These are phyloP conservation scores for Fusarium cyanostomum DNA, from an alignment of 2,329 filamentous ascomycete species.

Conservation along the genomic window DNA sequence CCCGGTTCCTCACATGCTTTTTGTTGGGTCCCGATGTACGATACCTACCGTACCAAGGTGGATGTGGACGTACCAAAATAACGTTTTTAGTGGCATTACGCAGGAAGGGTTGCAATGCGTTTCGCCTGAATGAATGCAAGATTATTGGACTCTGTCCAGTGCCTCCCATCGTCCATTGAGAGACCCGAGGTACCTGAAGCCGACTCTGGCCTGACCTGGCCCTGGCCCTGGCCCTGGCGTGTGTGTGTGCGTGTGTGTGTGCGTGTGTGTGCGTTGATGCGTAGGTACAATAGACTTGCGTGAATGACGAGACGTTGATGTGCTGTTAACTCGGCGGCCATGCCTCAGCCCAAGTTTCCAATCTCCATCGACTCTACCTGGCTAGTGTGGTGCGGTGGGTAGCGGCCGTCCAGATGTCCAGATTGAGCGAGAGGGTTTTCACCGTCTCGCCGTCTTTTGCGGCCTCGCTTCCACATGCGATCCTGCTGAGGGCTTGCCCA, in stretches of 20 bases:
- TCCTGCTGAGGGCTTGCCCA: slow-evolving; percentile 9
- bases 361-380: not conserved
- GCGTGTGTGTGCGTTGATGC: too few relatives aligned
- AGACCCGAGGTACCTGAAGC: slow-evolving; percentile 6
- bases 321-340: slow-evolving; percentile 3
- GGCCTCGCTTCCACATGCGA: slow-evolving; percentile 7
- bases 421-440: slow-evolving; percentile 35
- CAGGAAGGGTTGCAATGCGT: slow-evolving; percentile 27
- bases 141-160: not conserved
- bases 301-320: slow-evolving; percentile 11
- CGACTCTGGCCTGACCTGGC: not conserved
- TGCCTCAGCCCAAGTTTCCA: not conserved
- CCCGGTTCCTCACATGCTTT: slow-evolving; percentile 13
- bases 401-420: slow-evolving; percentile 16
- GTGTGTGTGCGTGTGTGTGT: too few relatives aligned
- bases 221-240: not conserved
- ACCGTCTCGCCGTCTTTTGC: slow-evolving; percentile 33
- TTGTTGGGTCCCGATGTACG: slow-evolving; percentile 22
- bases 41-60: slow-evolving; percentile 17
- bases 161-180: slow-evolving; percentile 1
- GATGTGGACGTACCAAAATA: slow-evolving; percentile 20
- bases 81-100: slow-evolving; percentile 9
- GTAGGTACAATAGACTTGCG: not conserved
- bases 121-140: slow-evolving; percentile 11
- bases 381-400: slow-evolving; percentile 14